Percentiles rank a stretch among this genome's conserved stretches.
These are phyloP conservation scores for Tetrahymena elliotti DNA, from an alignment of 73 alveolate genomes.

Conservation along the genomic window DNA sequence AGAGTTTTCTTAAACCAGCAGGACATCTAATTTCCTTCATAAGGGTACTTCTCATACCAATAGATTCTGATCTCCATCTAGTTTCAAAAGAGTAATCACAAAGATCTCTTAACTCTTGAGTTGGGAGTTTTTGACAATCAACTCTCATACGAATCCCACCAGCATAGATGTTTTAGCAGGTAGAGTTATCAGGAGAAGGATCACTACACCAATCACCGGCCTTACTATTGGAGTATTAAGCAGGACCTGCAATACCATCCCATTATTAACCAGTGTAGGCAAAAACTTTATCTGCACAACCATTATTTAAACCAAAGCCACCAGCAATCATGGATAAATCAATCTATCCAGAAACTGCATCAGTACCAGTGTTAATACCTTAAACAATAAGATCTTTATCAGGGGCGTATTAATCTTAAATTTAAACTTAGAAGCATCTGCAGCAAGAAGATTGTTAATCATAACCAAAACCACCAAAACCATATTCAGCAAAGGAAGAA, in stretches of 20 bases:
- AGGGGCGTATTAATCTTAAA: not conserved
- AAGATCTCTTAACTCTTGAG: not conserved
- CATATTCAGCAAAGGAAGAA: not conserved
- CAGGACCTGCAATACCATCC: not conserved
- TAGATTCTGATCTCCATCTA: not conserved
- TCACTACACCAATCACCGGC: not conserved
- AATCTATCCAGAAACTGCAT: not conserved
- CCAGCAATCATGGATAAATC: not conserved
- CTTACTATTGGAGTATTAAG: not conserved
- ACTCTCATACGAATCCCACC: not conserved
- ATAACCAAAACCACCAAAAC: not conserved
- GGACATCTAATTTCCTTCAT: not conserved
- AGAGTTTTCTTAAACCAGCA: not conserved
- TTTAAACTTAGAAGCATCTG: not conserved
- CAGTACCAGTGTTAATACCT: not conserved
- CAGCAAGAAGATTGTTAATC: not conserved
- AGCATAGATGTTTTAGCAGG: not conserved
- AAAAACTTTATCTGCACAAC: not conserved
- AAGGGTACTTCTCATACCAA: not conserved
- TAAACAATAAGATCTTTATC: not conserved
- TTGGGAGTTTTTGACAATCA: not conserved
- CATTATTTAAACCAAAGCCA: not conserved
- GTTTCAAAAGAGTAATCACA: not conserved
- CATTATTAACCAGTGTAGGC: not conserved
- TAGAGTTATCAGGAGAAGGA: not conserved